A percentile compares a stretch with the other conserved stretches of the same genome.
Evolutionary conservation across 495 filamentous ascomycete genomes (phyloP).

Genomic region (Penicillium waksmanii): DNA sequence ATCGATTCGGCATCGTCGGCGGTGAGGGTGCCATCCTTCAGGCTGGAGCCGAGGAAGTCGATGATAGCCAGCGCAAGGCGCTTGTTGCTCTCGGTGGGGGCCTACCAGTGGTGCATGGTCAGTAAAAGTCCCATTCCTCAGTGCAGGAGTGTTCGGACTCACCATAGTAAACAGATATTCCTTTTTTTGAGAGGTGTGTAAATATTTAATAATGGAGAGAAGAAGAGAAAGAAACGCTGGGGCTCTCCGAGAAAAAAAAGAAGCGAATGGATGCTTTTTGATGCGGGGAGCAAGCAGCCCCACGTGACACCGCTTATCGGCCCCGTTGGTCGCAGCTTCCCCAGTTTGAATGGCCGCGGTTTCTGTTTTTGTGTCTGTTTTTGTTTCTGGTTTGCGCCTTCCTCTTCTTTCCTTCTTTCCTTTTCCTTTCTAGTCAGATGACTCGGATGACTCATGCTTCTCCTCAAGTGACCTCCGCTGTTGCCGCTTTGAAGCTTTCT

Average conservation of each 20-base stretch:
- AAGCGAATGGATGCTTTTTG: constrained; percentile 14
- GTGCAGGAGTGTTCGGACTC: neutral
- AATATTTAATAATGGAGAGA: constrained; percentile 1
- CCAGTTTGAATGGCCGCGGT: neutral
- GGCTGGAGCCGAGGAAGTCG: constrained; percentile 85
- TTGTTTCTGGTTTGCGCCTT: constrained; percentile 1
- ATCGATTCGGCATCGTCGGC: constrained; percentile 88
- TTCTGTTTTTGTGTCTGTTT: no score
- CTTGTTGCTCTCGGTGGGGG: constrained; percentile 79
- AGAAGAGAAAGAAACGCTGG: constrained; percentile 7
- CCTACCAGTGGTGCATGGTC: constrained; percentile 31
- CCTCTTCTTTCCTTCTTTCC: constrained; percentile 8
- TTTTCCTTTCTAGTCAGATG: constrained; percentile 28
- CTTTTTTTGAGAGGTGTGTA: neutral
- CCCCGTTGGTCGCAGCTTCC: constrained; percentile 26
- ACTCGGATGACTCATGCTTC: constrained; percentile 44
- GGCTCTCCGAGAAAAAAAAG: constrained; percentile 15
- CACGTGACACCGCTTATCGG: constrained; percentile 38
- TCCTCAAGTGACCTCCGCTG: constrained; percentile 29
- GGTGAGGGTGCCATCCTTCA: constrained; percentile 85
- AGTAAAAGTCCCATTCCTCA: constrained; percentile 6
- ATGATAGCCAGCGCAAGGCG: constrained; percentile 95
- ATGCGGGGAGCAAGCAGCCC: constrained; percentile 30
- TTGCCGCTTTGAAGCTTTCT: neutral
- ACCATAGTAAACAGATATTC: neutral